Evolutionary conservation across 108 stramenopile species (phyloP).

Genomic region (Aurantiochytrium sp.): DNA sequence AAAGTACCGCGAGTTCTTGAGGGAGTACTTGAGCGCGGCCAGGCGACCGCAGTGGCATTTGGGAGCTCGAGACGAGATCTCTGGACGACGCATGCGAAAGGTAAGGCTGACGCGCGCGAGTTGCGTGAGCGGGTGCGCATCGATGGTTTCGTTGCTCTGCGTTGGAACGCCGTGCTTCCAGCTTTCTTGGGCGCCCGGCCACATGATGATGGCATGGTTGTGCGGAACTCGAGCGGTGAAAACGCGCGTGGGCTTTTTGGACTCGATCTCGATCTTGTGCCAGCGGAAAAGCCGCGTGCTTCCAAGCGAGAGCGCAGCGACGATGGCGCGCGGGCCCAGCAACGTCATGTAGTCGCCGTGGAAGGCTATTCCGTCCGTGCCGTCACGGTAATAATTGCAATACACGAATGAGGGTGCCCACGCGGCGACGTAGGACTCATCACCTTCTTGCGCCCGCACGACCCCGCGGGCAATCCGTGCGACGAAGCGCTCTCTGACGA

Average conservation of each 20-base stretch:
- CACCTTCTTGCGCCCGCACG: background rate
- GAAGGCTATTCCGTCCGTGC: background rate
- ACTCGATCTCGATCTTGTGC: background rate
- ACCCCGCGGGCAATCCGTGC: background rate
- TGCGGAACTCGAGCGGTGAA: background rate
- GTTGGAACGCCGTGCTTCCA: slow-evolving; percentile 30
- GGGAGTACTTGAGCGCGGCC: background rate
- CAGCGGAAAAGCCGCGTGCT: background rate
- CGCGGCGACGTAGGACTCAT: background rate
- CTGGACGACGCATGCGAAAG: background rate
- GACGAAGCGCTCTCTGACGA: background rate
- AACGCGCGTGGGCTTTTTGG: background rate
- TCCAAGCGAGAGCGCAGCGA: background rate
- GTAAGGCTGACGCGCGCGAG: background rate
- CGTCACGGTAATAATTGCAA: background rate
- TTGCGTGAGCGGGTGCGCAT: background rate
- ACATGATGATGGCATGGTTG: background rate
- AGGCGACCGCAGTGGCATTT: background rate
- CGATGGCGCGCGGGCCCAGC: background rate
- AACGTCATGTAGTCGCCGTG: background rate
- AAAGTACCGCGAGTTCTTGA: background rate
- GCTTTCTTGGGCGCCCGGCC: background rate
- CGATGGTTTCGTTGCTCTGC: background rate
- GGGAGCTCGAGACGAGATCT: background rate
- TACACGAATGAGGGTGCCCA: background rate